Conservation (phyloP, 139 green algal species). For the Yamagishiella unicocca region DNA sequence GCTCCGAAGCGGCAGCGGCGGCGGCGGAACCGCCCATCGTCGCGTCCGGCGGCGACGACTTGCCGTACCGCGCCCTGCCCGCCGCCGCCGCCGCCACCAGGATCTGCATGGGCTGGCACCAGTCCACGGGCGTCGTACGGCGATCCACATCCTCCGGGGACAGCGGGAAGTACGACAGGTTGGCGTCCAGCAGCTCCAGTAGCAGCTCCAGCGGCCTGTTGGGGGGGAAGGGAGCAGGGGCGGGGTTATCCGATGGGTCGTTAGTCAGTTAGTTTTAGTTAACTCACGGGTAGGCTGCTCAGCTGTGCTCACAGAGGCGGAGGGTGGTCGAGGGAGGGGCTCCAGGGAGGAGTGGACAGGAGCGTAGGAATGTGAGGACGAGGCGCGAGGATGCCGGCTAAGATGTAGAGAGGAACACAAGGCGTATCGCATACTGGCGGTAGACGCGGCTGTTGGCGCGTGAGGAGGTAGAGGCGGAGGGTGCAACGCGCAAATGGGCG, state of each 20-base stretch:
- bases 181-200: conserved; percentile 36
- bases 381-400: too few species aligned
- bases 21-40: not conserved
- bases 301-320: too few species aligned
- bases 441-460: too few species aligned
- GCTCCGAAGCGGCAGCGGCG: not conserved
- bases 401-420: too few species aligned
- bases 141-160: not conserved
- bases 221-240: not conserved
- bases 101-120: conserved; percentile 41
- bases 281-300: too few species aligned
- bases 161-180: not conserved
- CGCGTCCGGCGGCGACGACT: not conserved
- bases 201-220: conserved; percentile 41
- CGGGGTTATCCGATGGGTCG: not conserved
- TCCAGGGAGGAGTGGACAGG: too few species aligned
- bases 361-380: too few species aligned
- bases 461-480: too few species aligned
- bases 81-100: not conserved
- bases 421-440: too few species aligned
- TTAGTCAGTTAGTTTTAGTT: too few species aligned
- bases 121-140: not conserved
- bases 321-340: too few species aligned
- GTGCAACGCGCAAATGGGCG: too few species aligned
- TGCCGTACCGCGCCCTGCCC: not conserved